Conservation (phyloP, 2,329 filamentous ascomycete genomes). For the Clonostachys sp. region DNA sequence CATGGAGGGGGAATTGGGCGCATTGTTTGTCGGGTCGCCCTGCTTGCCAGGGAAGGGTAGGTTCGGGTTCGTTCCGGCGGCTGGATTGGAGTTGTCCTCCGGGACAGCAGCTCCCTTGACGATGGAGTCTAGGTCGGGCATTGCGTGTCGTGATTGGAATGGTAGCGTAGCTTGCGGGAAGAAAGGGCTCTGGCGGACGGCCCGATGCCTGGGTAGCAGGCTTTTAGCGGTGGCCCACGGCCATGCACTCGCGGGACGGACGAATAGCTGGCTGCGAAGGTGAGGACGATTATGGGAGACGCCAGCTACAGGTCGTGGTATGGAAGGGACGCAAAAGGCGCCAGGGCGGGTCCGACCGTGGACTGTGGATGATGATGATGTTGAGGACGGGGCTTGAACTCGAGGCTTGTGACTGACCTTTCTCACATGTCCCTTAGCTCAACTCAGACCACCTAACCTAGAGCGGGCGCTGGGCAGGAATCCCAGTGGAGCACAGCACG, state of each 20-base stretch:
- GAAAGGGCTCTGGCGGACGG: neutral
- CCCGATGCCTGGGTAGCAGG: neutral
- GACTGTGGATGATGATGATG: neutral
- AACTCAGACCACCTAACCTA: no score
- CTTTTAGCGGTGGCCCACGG: neutral
- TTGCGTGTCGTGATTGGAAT: conserved; percentile 43
- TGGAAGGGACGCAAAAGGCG: no score
- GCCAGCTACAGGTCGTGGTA: no score
- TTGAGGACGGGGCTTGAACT: neutral
- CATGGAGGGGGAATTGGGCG: conserved; percentile 88
- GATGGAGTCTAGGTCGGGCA: conserved; percentile 70
- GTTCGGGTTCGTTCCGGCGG: conserved; percentile 36
- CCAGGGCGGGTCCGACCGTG: neutral
- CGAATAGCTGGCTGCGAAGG: no score
- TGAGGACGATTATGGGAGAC: no score
- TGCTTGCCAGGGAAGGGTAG: conserved; percentile 32
- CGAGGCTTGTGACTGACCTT: neutral
- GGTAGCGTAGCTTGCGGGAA: conserved; percentile 6
- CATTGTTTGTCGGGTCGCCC: conserved; percentile 69
- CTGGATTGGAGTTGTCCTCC: conserved; percentile 34
- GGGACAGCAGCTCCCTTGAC: conserved; percentile 81
- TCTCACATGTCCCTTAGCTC: neutral
- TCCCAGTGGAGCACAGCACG: no score
- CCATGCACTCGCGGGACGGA: neutral
- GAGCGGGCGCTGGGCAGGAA: no score